Evolutionary conservation across 176 grass and related monocot species (phyloP), one percentile per base, ranked within the genome.

Genomic region (Musa beccarii): DNA sequence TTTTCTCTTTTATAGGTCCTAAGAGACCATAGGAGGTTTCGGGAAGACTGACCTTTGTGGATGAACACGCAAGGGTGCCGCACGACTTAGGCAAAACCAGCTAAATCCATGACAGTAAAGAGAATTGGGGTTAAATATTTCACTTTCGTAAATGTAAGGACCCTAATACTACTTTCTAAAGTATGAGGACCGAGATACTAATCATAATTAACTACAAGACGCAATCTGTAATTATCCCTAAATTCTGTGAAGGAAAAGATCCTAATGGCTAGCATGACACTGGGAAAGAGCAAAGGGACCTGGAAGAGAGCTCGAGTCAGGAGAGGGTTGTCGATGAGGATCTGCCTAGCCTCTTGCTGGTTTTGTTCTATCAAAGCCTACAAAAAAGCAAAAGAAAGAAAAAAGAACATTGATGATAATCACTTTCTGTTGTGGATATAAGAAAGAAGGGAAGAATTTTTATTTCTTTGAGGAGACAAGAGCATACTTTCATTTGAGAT

Each of bases 241-340:
- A 64, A 52, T 34, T 56, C 59, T 29, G 8, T 25, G 11, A 14
- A 57, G 23, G 51, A 19, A 8, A 23, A 22, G 1, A 20, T 9
- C 34, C 2, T 52, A 22, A 0, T 15, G 5, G 29, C 3, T 8
- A 17, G 11, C 23, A 17, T 64, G 11, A 50, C 1, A 1, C 6
- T 8, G 11, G 14, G 6, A 17, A 66, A 75, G 77, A 3, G 11
- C 43, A 53, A 16, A 26, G 6, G 3, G 21, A 94, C 96, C 84
- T 90, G 84, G 59, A 99, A 99, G 22, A 99, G 90, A 59, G 88
- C 79, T 43, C 96, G 88, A 62, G 91, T 99, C 72, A 99, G 81
- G 10, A 82, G 71, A n/a, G 91, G 96, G 74, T 92, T 99, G 54
- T 94, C 88, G 3, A 99, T 89, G 21, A 99, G 96, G 77, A 99